A percentile compares a stretch with the other conserved stretches of the same genome.
These are phyloP conservation scores for Candida oleophila DNA, from an alignment of 805 yeast species.

Conservation along the genomic window DNA sequence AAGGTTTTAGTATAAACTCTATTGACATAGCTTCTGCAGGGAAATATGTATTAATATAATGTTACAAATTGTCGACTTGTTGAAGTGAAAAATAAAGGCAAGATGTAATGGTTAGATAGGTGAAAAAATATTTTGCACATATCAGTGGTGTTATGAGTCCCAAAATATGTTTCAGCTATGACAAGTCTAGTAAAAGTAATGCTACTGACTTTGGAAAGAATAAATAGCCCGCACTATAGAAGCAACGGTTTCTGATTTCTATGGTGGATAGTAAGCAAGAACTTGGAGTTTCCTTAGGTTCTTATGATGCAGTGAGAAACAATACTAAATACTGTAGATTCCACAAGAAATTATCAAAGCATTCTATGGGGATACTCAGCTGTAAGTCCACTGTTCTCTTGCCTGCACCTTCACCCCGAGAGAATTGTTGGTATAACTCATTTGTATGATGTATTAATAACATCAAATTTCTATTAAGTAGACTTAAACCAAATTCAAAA, in stretches of 20 bases:
- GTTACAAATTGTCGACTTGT: no score
- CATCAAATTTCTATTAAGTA: slow-evolving; percentile 31
- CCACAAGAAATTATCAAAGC: slow-evolving; percentile 42
- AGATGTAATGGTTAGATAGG: no score
- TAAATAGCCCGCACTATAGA: slow-evolving; percentile 15
- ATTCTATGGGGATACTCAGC: slow-evolving; percentile 32
- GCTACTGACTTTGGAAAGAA: background rate
- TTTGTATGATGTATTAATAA: slow-evolving; percentile 22
- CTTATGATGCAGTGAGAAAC: slow-evolving; percentile 26
- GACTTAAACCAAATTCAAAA: slow-evolving; percentile 33
- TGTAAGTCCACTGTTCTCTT: background rate
- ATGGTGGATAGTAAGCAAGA: no score
- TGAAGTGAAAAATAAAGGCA: no score
- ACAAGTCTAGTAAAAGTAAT: no score
- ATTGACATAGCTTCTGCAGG: no score
- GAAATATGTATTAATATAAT: no score
- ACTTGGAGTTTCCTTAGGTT: background rate
- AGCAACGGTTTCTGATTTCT: no score
- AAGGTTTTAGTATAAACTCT: no score
- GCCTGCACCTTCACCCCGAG: background rate
- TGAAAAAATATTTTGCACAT: no score
- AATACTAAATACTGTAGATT: slow-evolving; percentile 34
- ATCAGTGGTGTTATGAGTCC: no score
- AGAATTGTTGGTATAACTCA: slow-evolving; percentile 10
- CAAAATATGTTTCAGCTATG: no score